Conservation (phyloP, 2,329 filamentous ascomycete species). For the Sclerotinia sclerotiorum region DNA sequence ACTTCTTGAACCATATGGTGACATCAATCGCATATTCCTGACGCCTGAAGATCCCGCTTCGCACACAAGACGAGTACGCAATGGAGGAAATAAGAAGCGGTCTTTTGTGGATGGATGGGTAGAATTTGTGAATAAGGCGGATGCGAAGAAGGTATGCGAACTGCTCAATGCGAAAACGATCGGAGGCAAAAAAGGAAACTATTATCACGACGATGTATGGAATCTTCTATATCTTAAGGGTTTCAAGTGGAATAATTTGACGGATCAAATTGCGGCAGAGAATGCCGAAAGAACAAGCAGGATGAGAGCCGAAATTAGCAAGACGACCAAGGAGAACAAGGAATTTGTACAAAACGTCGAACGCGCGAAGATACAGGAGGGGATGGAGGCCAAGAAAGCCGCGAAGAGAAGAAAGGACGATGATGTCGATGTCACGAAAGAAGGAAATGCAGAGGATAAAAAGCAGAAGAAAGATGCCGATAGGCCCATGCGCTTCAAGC, state of each 20-base stretch:
- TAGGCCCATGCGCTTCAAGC: conserved; percentile 60
- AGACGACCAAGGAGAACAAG: conserved; percentile 76
- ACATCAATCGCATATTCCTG: conserved; percentile 75
- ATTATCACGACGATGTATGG: conserved; percentile 86
- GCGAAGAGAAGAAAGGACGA: conserved; percentile 46
- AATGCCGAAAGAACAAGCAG: conserved; percentile 75
- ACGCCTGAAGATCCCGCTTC: conserved; percentile 70
- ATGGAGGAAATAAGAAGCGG: conserved; percentile 80
- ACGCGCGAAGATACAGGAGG: conserved; percentile 74
- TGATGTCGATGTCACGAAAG: conserved; percentile 33
- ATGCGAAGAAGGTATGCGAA: conserved; percentile 75
- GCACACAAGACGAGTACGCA: conserved; percentile 65
- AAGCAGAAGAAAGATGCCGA: conserved; percentile 41
- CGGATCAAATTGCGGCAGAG: conserved; percentile 77
- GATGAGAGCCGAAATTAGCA: conserved; percentile 74
- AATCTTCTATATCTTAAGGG: conserved; percentile 77
- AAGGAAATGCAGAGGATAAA: conserved; percentile 30
- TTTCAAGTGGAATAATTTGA: conserved; percentile 77
- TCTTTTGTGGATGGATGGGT: conserved; percentile 86
- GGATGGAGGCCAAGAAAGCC: conserved; percentile 63
- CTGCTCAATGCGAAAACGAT: conserved; percentile 75
- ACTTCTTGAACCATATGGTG: conserved; percentile 72
- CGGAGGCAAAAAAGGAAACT: conserved; percentile 79
- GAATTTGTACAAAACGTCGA: conserved; percentile 78
- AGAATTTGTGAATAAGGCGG: conserved; percentile 73